phyloP scores from a whole-genome alignment of 805 yeast genomes.

The Middelhovenomyces tepae region DNA sequence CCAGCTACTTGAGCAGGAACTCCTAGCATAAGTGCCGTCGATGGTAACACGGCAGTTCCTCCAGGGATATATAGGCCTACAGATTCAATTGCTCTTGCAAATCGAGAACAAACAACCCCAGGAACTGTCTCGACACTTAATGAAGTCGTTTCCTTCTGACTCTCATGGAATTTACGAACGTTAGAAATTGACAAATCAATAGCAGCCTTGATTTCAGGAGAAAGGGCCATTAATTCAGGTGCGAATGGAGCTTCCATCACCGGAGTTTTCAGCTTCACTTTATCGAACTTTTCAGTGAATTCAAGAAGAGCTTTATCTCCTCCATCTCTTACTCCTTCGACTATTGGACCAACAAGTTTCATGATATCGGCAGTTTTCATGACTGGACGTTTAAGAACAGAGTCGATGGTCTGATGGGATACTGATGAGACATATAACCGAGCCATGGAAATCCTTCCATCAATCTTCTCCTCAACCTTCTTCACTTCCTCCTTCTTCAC shows the following conservation, averaged over 20 bases:
- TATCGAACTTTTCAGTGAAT: constrained; percentile 84
- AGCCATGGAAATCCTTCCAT: constrained; percentile 37
- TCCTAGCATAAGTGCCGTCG: constrained; percentile 96
- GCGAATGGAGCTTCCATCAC: constrained; percentile 85
- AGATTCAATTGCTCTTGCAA: constrained; percentile 86
- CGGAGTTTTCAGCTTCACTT: constrained; percentile 62
- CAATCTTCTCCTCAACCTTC: constrained; percentile 10
- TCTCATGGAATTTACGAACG: constrained; percentile 86
- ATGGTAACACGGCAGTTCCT: constrained; percentile 96
- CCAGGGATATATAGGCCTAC: constrained; percentile 98
- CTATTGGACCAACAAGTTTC: constrained; percentile 86
- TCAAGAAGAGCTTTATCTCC: constrained; percentile 91
- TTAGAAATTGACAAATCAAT: constrained; percentile 85
- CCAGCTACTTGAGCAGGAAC: constrained; percentile 98
- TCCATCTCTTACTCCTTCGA: constrained; percentile 59
- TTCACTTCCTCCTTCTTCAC: constrained; percentile 14
- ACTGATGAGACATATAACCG: constrained; percentile 37
- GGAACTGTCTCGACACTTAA: constrained; percentile 85
- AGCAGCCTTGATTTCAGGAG: constrained; percentile 69
- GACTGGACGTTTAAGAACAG: constrained; percentile 84
- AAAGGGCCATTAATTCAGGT: constrained; percentile 58
- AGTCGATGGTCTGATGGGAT: constrained; percentile 38
- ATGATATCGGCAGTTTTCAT: constrained; percentile 89
- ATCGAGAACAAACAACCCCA: constrained; percentile 90
- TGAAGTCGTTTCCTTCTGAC: constrained; percentile 68